Evolutionary conservation across 2,329 filamentous ascomycete species (phyloP).

Genomic region (Colletotrichum salicis): DNA sequence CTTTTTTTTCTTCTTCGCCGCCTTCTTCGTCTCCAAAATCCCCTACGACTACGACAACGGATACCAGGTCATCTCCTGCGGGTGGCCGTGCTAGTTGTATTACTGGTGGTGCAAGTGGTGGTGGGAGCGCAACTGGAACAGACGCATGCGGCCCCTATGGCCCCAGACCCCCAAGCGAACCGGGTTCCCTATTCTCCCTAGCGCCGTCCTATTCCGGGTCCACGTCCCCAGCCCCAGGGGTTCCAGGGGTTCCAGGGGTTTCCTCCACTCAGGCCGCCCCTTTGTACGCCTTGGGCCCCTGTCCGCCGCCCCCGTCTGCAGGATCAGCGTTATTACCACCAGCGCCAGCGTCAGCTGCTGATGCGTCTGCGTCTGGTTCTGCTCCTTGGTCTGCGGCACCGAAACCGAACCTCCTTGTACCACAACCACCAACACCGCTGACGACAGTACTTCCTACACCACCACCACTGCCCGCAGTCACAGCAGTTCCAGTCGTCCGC

Average conservation of each 20-base stretch:
- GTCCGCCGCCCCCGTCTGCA: slow-evolving; percentile 28
- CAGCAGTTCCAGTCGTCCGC: background rate
- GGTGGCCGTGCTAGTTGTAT: background rate
- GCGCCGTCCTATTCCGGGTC: slow-evolving; percentile 31
- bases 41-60: background rate
- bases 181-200: slow-evolving; percentile 32
- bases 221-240: slow-evolving; percentile 31
- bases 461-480: background rate
- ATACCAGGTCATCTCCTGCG: background rate
- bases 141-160: background rate
- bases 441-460: background rate
- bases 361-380: slow-evolving; percentile 2
- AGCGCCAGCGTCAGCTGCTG: slow-evolving; percentile 30
- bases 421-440: background rate
- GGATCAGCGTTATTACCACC: slow-evolving; percentile 34
- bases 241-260: slow-evolving; percentile 33
- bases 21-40: background rate
- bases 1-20: slow-evolving; percentile 12
- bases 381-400: slow-evolving; percentile 1
- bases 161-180: slow-evolving; percentile 31
- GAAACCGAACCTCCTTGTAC: background rate
- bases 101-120: background rate
- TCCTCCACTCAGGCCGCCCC: slow-evolving; percentile 25
- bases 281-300: slow-evolving; percentile 10
- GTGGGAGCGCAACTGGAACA: background rate